Base-by-base conservation (phyloP, 176 grass and related monocot genomes). In the Dactylis glomerata region DNA sequence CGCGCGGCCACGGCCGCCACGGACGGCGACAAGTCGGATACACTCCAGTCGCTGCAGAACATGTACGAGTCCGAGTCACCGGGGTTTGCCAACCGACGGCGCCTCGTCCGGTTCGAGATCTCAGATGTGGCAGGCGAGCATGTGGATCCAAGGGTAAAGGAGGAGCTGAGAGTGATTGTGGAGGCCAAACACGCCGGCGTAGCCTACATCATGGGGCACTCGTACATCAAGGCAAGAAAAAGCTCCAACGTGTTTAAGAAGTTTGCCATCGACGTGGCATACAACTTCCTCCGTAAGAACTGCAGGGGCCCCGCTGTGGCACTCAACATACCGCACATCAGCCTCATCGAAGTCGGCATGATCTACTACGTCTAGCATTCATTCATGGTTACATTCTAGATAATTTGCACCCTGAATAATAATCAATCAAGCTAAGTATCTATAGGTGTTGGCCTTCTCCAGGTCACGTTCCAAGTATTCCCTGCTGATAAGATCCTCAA, bases 331-430 rank as follows among this genome's bases (percentile, higher is more conserved):
- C 92, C 92, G 55, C 89, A 92, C 72, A 82, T 91, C 78, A 89
- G 89, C 81, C 89, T 92, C 26, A 86, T 94, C 68, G 89, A 94
- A 86, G 92, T 94, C 13, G 87, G 92, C 69, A 94, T 94, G 92
- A 91, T 91, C 80, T 89, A 94, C 81, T 89, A 94, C 51, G 92
- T 94, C 52, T 94, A 94, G 81, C 19, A 3, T 26, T 37, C 5
- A 54, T 38, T 77, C n/a, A n/a, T n/a, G n/a, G n/a, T n/a, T n/a
- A n/a, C n/a, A n/a, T n/a, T n/a, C n/a, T n/a, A n/a, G n/a, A n/a
- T n/a, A n/a, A n/a, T n/a, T n/a, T n/a, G n/a, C n/a, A n/a, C n/a
- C n/a, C n/a, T n/a, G n/a, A n/a, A n/a, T n/a, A n/a, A n/a, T n/a
- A 8, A 84, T 8, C 6, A 65, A 63, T 88, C 73, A 92, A 71